Evolutionary conservation across 352 stramenopile species (phyloP), one percentile per base, ranked within the genome.

Genomic region (Thalassiosira hispida): DNA sequence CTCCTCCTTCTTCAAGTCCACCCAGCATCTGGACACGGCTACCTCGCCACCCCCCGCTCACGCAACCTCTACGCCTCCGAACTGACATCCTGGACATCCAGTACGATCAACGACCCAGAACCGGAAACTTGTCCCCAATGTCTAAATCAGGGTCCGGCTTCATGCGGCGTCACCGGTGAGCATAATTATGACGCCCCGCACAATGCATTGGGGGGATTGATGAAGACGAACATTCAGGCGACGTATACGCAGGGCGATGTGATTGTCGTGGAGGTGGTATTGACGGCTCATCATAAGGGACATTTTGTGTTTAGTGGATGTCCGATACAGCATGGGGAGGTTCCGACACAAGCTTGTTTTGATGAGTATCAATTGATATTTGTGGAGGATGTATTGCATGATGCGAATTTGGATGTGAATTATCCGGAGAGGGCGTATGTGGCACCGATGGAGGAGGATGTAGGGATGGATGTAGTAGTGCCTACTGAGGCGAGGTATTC

Each of bases 221-320:
- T 61, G 18, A 47, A 62, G n/a, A 63, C 66, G 6, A 16, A 46
- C 42, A 66, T 84, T 49, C 72, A 88, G 76, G 71, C 56, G 20
- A 72, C 47, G 23, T 88, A 85, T 42, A 27, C 77, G 4, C 47
- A 83, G 68, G 81, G 64, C 18, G 14, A 38, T 2, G 27, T 76
- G 1, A 79, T 93, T 35, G 81, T 85, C 18, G 59, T 93, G 11
- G 59, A 85, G 0, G 73, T 85, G 27, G 55, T 84, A 16, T 71
- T 93, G 55, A 91, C 86, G 23, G 85, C 85, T 33, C 81, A 92
- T 75, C 85, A 92, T 57, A 73, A 78, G 55, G 88, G 88, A 6
- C 86, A 89, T 67, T 92, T 92, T 55, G 61, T 78, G 18, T 85
- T 91, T 68, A 77, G 75, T 60, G 84, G 66, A 40, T 53, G 72